These are phyloP conservation scores for Paecilomyces sp. DNA, from an alignment of 2,329 filamentous ascomycete genomes.

Conservation along the genomic window DNA sequence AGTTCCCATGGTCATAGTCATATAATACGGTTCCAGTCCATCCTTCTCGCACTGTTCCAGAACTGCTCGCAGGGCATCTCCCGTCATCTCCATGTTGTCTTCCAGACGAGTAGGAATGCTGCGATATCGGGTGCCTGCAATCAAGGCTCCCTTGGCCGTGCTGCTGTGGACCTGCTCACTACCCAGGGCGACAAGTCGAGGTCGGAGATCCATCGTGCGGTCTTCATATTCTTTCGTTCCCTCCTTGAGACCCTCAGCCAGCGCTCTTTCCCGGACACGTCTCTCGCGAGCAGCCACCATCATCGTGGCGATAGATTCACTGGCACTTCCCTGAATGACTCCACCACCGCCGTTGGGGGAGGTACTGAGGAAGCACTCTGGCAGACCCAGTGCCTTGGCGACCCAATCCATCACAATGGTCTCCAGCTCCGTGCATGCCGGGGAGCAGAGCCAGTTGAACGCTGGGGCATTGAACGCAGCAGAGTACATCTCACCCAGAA, in stretches of 20 bases:
- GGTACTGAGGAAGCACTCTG: conserved; percentile 64
- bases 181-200: conserved; percentile 70
- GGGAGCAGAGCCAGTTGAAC: conserved; percentile 96
- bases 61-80: conserved; percentile 51
- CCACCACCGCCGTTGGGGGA: conserved; percentile 64
- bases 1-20: conserved; percentile 77
- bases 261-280: conserved; percentile 57
- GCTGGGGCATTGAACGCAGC: conserved; percentile 81
- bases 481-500: conserved; percentile 88
- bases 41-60: conserved; percentile 59
- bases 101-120: conserved; percentile 57
- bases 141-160: conserved; percentile 78
- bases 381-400: conserved; percentile 66
- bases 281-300: conserved; percentile 83
- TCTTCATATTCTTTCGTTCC: conserved; percentile 58
- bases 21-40: conserved; percentile 76
- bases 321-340: conserved; percentile 89
- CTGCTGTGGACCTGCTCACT: conserved; percentile 75
- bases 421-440: conserved; percentile 87
- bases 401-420: conserved; percentile 92
- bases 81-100: conserved; percentile 65
- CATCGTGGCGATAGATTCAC: conserved; percentile 77
- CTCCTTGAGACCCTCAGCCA: conserved; percentile 39
- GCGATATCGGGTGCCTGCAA: conserved; percentile 76
- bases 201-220: conserved; percentile 57